Base-by-base conservation (phyloP, 306 rosid genomes). In the Casuarina cunninghamiana region DNA sequence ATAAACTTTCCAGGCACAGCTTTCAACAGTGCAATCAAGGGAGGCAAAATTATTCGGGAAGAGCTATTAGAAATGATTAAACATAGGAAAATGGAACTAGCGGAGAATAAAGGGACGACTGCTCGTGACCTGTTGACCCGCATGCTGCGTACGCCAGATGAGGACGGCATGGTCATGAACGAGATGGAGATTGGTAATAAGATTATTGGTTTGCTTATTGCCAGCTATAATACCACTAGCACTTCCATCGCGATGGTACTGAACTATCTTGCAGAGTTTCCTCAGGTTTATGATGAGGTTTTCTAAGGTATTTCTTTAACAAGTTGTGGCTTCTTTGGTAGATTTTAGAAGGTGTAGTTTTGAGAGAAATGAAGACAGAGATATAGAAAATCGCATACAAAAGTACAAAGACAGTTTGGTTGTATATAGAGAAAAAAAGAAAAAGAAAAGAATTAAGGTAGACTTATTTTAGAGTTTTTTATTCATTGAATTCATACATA, bases 1-100 rank as follows among this genome's bases (percentile, higher is more conserved):
- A 65, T 81, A 6, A 43, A 81, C 54, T 2, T 81, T 3, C 84
- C 84, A 0, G 84, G 81, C 9, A 76, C 84, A 45, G 53, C 13
- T 9, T 76, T 76, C 3, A 63, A 44, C 21, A 39, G 74, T 1
- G 81, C 81, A 6, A 37, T 76, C 10, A 15, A 2, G 44, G 67
- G 42, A 3, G 46, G 81, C 6, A 45, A 11, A 80, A n/a, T 63
- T 6, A 17, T 72, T 46, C 37, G 55, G 50, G 43, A 63, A 8
- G 75, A 71, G 26, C 58, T 81, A 57, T 57, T 70, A 49, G 13
- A 44, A 0, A 68, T 80, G 17, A 53, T 80, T 10, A 19, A 4
- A 6, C 32, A 58, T 54, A 75, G 83, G 45, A 75, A 43, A 75
- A 57, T 21, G 7, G 75, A 75, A 6, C 45, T 35, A 11, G 10